Conservation (phyloP, 2,329 filamentous ascomycete genomes). For the Ophiostoma novo-ulmi region DNA sequence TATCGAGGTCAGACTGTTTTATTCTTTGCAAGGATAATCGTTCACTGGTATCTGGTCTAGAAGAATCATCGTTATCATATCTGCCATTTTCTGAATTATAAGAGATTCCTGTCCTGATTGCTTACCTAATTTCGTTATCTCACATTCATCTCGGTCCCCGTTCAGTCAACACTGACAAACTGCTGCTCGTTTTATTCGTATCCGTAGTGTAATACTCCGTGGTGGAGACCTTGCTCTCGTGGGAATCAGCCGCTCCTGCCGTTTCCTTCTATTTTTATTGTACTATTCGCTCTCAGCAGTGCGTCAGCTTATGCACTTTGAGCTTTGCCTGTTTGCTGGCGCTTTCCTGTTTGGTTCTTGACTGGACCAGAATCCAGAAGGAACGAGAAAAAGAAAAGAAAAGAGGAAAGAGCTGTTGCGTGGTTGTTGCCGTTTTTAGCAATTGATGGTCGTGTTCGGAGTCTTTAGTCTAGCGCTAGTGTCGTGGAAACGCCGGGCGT, state of each 20-base stretch:
- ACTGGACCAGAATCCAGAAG: not conserved
- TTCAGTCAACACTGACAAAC: not conserved
- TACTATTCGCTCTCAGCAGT: not conserved
- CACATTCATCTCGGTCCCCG: not conserved
- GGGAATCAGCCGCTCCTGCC: not conserved
- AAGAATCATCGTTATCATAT: not conserved
- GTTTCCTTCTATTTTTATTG: not conserved
- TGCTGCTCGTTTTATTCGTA: constrained; percentile 7
- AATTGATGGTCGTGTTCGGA: constrained; percentile 6
- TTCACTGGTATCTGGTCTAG: not conserved
- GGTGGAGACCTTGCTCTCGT: not conserved
- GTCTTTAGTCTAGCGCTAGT: constrained; percentile 18
- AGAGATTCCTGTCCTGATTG: not conserved
- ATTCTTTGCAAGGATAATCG: not conserved
- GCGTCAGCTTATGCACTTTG: not conserved
- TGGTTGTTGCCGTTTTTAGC: constrained; percentile 23
- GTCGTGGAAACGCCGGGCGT: constrained; percentile 15
- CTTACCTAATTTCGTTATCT: not conserved
- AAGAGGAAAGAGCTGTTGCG: constrained; percentile 9
- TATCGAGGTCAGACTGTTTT: not conserved
- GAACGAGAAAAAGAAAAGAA: not conserved
- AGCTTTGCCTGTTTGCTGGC: not conserved
- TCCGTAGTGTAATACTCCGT: constrained; percentile 6
- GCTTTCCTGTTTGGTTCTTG: not conserved
- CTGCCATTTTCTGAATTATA: not conserved